Evolutionary conservation across 169 alveolate genomes (phyloP), one percentile per base, ranked within the genome.

Genomic region (Plasmodium vivax): DNA sequence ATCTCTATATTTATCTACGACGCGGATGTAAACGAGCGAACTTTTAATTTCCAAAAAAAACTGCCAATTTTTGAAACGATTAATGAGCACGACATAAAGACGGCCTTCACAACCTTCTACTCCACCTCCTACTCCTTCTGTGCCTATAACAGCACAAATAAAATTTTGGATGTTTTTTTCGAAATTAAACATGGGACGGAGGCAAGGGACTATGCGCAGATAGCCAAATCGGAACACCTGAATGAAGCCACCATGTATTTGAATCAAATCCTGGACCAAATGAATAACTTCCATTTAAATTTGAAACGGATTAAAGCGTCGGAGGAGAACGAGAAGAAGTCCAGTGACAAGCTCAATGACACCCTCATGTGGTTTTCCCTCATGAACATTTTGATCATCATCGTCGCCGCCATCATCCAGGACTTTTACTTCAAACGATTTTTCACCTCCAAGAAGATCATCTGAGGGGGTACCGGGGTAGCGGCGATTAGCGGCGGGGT

Each of bases 291-390:
- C 47, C 94, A 88, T n/a, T 19, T 80, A 7, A 88, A 88, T 73
- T 58, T 88, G 19, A 88, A 88, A 80, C 56, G 90, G 30, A 88
- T 88, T 56, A 88, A 45, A 79, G n/a, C 51, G 2, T 45, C 36
- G 8, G 94, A 88, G 79, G 94, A 88, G 45, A 88, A 88, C 6
- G 94, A 88, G 77, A 88, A 88, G 58, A 36, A 56, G 10, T 79
- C 94, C 6, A 79, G 82, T 79, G 94, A 88, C 54, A 88, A 88
- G 73, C 79, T 88, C 32, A 88, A 88, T 47, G 94, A 88, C 38
- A 88, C 94, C 27, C 51, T 88, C 16, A 77, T 88, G 94, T 88
- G 94, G 94, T 88, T 88, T 34, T 88, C 94, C 36, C 14, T 88
- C 8, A 36, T 88, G 8, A 88, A 56, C 36, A 88, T 88, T 56